Evolutionary conservation across 257 asterid species (phyloP), one percentile per base, ranked within the genome.

Genomic region (Rauvolfia tetraphylla): DNA sequence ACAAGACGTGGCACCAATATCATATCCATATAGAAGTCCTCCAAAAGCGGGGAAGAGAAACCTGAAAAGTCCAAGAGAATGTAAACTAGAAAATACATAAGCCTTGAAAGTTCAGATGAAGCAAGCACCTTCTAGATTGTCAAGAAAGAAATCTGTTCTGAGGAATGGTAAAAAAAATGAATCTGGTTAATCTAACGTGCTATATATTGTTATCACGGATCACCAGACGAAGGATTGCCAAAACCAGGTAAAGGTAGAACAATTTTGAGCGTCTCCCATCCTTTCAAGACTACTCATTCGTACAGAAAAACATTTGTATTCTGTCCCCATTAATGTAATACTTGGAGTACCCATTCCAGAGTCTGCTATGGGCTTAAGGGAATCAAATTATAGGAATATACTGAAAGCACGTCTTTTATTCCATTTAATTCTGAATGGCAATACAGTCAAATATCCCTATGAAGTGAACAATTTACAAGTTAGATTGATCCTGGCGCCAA

Each of bases 21-120:
- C 99, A 88, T 95, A 93, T 75, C 99, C 99, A 85, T 91, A 95
- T 39, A 95, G 87, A 69, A 95, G 84, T 65, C 99, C 99, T 79
- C 99, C 99, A 73, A 93, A 68, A 76, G 99, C 99, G 11, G 98
- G 99, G 86, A 93, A 95, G 78, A 95, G 83, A 79, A 95, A 95
- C 84, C 99, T 95, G 93, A 73, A 59, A 29, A 27, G 15, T 57
- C 27, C 33, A 46, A 39, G 25, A 31, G 18, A 20, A 46, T 29
- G 51, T 13, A 15, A 23, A 48, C 13, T 18, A 7, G 23, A n/a
- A 46, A 12, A 46, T 56, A 7, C 49, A n/a, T 29, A 46, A 27
- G 1, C 20, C 1, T 54, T 29, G 18, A 20, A 17, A 51, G 33
- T 53, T 51, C n/a, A 53, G 36, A 11, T 34, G 33, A 54, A 20